Percentiles rank a stretch among this genome's conserved stretches.
phyloP scores from a whole-genome alignment of 192 early-diverging fungal species.

The Entomortierella lignicola region DNA sequence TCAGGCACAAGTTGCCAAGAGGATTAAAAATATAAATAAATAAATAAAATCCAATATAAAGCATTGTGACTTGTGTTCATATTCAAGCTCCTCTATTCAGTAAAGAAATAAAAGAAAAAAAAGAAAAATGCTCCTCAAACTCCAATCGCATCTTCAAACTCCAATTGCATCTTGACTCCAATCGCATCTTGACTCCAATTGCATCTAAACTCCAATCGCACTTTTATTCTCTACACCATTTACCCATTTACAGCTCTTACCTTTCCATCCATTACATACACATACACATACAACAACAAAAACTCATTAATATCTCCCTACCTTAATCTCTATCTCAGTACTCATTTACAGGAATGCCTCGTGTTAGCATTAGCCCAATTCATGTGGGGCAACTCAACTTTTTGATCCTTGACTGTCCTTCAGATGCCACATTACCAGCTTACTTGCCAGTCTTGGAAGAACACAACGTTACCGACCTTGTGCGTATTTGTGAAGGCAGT shows the following conservation, averaged over 20 bases:
- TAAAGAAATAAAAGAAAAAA: no score
- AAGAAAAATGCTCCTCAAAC: no score
- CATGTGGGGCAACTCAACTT: conserved; percentile 57
- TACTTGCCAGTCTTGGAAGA: conserved; percentile 65
- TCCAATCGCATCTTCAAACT: background rate
- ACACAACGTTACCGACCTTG: conserved; percentile 71
- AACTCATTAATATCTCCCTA: no score
- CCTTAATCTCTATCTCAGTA: background rate
- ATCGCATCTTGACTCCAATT: background rate
- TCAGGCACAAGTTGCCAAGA: no score
- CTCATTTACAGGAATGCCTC: conserved; percentile 19
- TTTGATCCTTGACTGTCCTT: conserved; percentile 81
- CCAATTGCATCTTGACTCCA: background rate
- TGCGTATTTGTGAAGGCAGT: conserved; percentile 73
- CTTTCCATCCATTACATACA: no score
- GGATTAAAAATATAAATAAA: no score
- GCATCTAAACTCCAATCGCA: background rate
- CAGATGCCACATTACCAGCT: conserved; percentile 61
- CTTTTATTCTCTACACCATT: background rate
- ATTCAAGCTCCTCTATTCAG: no score
- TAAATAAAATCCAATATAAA: no score
- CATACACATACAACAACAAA: no score
- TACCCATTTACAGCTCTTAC: no score
- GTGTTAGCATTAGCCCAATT: conserved; percentile 54
- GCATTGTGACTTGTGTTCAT: no score